phyloP scores from a whole-genome alignment of 768 basidiomycete genomes.

The Mycena vulgaris region DNA sequence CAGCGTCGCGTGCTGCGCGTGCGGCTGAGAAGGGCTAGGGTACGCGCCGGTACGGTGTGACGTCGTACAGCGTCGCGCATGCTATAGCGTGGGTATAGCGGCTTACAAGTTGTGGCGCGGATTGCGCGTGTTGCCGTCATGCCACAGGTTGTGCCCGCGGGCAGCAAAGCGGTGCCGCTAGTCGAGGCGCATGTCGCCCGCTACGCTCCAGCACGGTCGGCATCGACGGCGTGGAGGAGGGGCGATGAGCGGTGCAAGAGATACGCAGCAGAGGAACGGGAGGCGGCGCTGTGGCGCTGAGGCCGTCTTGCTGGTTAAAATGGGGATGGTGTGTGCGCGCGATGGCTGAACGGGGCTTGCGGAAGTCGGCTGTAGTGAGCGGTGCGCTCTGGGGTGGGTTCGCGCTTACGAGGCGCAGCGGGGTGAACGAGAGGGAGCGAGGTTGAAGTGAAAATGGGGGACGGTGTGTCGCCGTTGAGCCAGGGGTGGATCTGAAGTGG shows the following conservation, averaged over 20 bases:
- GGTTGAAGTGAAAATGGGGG: no score
- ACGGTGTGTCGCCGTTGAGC: no score
- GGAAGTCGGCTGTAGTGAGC: no score
- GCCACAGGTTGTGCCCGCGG: slow-evolving; percentile 9
- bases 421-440: no score
- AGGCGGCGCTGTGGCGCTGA: neutral
- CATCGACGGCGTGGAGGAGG: slow-evolving; percentile 18
- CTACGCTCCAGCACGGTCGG: slow-evolving; percentile 7
- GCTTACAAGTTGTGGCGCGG: no score
- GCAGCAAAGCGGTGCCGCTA: slow-evolving; percentile 5
- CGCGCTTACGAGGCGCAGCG: no score
- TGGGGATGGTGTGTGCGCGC: neutral
- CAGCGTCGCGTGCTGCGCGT: no score
- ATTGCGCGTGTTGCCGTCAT: slow-evolving; percentile 1
- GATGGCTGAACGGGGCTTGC: no score
- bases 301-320: neutral
- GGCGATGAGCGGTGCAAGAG: slow-evolving; percentile 17
- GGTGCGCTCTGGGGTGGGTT: no score
- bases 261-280: slow-evolving; percentile 1
- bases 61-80: slow-evolving; percentile 10
- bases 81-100: neutral
- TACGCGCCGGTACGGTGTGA: neutral
- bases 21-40: neutral
- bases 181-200: slow-evolving; percentile 1
- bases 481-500: no score